Percentiles rank a stretch among this genome's conserved stretches.
Evolutionary conservation across 2,329 filamentous ascomycete species (phyloP).

Genomic region (Microcera coccophila): DNA sequence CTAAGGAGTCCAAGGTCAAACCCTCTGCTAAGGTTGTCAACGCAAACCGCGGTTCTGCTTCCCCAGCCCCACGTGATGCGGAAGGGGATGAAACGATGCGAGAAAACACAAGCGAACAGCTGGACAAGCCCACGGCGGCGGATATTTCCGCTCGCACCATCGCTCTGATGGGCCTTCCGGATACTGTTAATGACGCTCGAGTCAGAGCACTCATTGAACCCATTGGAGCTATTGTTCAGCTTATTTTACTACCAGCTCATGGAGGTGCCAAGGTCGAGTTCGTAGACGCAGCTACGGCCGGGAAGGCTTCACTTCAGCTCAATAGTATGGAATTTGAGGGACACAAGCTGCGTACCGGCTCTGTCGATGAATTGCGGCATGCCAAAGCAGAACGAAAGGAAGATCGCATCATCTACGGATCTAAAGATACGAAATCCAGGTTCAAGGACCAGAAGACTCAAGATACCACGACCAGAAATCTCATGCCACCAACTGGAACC

Average conservation of each 20-base stretch:
- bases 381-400: constrained; percentile 42
- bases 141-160: constrained; percentile 67
- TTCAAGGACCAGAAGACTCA: constrained; percentile 14
- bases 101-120: constrained; percentile 20
- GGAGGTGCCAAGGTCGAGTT: constrained; percentile 86
- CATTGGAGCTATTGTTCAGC: constrained; percentile 67
- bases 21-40: constrained; percentile 46
- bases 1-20: constrained; percentile 54
- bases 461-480: no score
- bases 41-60: constrained; percentile 29
- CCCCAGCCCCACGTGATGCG: constrained; percentile 34
- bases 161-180: constrained; percentile 78
- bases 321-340: constrained; percentile 54
- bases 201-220: constrained; percentile 69
- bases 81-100: constrained; percentile 40
- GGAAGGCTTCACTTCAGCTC: constrained; percentile 62
- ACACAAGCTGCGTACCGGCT: constrained; percentile 52
- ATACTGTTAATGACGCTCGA: constrained; percentile 86
- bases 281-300: constrained; percentile 63
- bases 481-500: constrained; percentile 44
- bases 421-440: constrained; percentile 28
- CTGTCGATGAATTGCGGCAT: constrained; percentile 51
- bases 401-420: constrained; percentile 30
- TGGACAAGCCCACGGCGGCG: constrained; percentile 37
- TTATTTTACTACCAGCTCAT: constrained; percentile 76